Conservation (phyloP, 495 filamentous ascomycete genomes). For the Neurospora africana region DNA sequence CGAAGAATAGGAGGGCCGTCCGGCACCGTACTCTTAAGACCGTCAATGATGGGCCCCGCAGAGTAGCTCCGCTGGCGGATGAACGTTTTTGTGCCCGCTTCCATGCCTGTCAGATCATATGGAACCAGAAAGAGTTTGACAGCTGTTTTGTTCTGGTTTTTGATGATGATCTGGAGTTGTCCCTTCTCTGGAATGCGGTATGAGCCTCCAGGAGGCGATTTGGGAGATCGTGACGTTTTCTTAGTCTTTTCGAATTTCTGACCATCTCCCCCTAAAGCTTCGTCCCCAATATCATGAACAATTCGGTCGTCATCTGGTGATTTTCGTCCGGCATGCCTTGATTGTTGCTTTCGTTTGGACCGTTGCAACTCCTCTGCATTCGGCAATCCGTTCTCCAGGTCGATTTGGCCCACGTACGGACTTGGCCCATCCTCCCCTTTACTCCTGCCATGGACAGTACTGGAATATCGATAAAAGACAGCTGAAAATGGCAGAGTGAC, state of each 20-base stretch:
- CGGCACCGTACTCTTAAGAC: constrained; percentile 33
- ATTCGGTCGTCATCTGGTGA: constrained; percentile 19
- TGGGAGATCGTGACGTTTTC: constrained; percentile 57
- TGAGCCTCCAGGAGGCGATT: constrained; percentile 67
- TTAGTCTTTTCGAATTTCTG: constrained; percentile 39
- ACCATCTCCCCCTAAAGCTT: constrained; percentile 26
- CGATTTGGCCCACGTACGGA: constrained; percentile 90
- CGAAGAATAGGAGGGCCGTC: constrained; percentile 53
- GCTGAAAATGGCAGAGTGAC: constrained; percentile 90
- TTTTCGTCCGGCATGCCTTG: constrained; percentile 19
- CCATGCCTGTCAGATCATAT: constrained; percentile 94
- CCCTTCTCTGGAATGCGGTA: constrained; percentile 94
- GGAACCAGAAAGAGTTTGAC: constrained; percentile 93
- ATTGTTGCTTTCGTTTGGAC: constrained; percentile 37
- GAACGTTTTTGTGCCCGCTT: constrained; percentile 89
- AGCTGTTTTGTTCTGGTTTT: constrained; percentile 92
- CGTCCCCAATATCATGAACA: constrained; percentile 15
- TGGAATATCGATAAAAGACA: constrained; percentile 88
- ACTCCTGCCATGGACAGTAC: constrained; percentile 47
- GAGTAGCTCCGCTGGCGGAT: constrained; percentile 92
- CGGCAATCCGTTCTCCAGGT: constrained; percentile 69
- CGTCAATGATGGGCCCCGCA: constrained; percentile 70
- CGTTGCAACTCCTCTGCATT: constrained; percentile 35
- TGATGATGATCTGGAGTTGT: constrained; percentile 93
- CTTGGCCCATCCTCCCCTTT: constrained; percentile 73